Conservation (phyloP, 306 rosid genomes). For the Comarum palustre region DNA sequence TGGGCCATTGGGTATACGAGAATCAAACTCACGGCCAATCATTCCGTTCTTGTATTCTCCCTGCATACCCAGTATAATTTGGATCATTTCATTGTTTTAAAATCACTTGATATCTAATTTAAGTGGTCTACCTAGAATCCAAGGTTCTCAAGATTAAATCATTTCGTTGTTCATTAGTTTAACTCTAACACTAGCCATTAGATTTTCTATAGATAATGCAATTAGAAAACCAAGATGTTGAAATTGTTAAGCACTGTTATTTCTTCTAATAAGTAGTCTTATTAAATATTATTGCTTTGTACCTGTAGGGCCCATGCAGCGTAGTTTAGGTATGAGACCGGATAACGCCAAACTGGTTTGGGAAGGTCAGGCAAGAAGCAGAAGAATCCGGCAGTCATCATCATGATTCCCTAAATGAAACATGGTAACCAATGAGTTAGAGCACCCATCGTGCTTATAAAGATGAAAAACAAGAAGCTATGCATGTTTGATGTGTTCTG, state of each 20-base stretch:
- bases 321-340: conserved; percentile 76
- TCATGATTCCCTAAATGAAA: conserved; percentile 68
- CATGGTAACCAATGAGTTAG: neutral
- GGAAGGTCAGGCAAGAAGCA: conserved; percentile 76
- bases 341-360: conserved; percentile 88
- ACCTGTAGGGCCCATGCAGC: conserved; percentile 90
- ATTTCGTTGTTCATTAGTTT: neutral
- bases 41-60: conserved; percentile 86
- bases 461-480: neutral
- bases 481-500: conserved; percentile 18
- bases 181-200: neutral
- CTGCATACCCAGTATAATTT: conserved; percentile 35
- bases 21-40: conserved; percentile 73
- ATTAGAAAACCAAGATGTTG: neutral
- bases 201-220: neutral
- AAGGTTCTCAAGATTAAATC: neutral
- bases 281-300: conserved; percentile 10
- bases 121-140: neutral
- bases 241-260: neutral
- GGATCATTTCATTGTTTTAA: neutral
- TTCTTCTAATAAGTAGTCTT: neutral
- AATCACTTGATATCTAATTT: neutral
- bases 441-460: neutral
- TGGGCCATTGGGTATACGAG: conserved; percentile 42
- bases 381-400: conserved; percentile 89